Evolutionary conservation across 2,329 filamentous ascomycete genomes (phyloP), one percentile per base, ranked within the genome.

Genomic region (Botryotinia narcissicola): DNA sequence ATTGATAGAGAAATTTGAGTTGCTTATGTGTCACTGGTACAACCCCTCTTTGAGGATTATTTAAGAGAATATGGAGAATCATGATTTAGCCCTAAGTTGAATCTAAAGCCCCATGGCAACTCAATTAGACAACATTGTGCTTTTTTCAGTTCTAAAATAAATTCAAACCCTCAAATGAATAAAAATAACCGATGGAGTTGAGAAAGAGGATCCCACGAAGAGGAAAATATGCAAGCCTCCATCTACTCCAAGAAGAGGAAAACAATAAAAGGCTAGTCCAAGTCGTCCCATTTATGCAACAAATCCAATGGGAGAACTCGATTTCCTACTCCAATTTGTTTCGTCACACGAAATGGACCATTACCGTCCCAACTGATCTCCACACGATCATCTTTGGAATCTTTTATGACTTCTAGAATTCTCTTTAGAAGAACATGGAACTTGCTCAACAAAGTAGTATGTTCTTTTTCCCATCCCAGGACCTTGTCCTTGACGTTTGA

Each of bases 221-320:
- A 29, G 6, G 4, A 4, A 4, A 48, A 25, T 14, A 14, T 25
- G 22, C 44, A 37, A 51, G 12, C 14, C 7, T 29, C 18, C 10
- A n/a, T 51, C n/a, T 12, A 64, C 12, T 7, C 25, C 37, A 29
- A 62, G 14, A 29, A 29, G 14, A 48, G n/a, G 32, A 32, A 3
- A 5, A 8, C 18, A 25, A 22, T 5, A 4, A 16, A 12, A 57
- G 1, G 8, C 46, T 14, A 68, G 18, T 44, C 18, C 18, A 44
- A 29, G 1, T 67, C 61, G 22, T 54, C 51, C 71, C 71, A 73
- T 57, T 51, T 69, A 4, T 69, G 32, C 25, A 69, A 54, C 42
- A 79, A 74, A 44, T 79, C 78, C 9, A 71, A 59, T 59, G 78
- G 77, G 35, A 79, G 74, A 7, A 75, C 78, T 46, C 48, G 74